phyloP scores from a whole-genome alignment of 2,329 filamentous ascomycete species.

The Colletotrichum magnum region DNA sequence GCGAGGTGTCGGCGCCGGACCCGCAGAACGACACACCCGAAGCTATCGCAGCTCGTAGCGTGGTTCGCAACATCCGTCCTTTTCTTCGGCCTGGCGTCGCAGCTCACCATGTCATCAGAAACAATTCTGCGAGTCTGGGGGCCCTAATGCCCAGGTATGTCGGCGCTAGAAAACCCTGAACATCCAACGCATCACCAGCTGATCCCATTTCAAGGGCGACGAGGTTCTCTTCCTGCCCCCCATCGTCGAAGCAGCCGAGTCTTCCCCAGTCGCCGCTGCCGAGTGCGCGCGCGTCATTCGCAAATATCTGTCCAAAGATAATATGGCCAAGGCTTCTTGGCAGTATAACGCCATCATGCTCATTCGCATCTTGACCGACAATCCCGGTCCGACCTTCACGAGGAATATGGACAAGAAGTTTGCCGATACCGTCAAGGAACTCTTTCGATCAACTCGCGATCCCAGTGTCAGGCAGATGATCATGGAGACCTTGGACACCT shows the following conservation, averaged over 20 bases:
- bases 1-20: constrained; percentile 42
- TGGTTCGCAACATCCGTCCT: constrained; percentile 66
- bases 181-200: not conserved
- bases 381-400: constrained; percentile 93
- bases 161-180: not conserved
- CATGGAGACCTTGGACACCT: constrained; percentile 85
- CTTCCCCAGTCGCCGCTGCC: constrained; percentile 86
- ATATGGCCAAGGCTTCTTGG: constrained; percentile 74
- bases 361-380: constrained; percentile 90
- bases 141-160: constrained; percentile 64
- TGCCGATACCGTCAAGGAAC: constrained; percentile 79
- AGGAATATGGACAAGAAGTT: constrained; percentile 90
- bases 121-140: constrained; percentile 84
- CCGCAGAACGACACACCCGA: constrained; percentile 73
- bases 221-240: constrained; percentile 93
- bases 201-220: constrained; percentile 71
- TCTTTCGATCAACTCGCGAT: constrained; percentile 80
- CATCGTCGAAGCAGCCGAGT: constrained; percentile 96
- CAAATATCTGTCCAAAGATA: constrained; percentile 83
- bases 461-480: constrained; percentile 86
- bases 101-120: constrained; percentile 64
- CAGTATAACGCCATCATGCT: constrained; percentile 99
- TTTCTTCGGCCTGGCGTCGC: constrained; percentile 26
- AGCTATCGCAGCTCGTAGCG: constrained; percentile 73
- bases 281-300: constrained; percentile 86